phyloP scores from a whole-genome alignment of 2,329 filamentous ascomycete genomes.

The Biscogniauxia marginata region DNA sequence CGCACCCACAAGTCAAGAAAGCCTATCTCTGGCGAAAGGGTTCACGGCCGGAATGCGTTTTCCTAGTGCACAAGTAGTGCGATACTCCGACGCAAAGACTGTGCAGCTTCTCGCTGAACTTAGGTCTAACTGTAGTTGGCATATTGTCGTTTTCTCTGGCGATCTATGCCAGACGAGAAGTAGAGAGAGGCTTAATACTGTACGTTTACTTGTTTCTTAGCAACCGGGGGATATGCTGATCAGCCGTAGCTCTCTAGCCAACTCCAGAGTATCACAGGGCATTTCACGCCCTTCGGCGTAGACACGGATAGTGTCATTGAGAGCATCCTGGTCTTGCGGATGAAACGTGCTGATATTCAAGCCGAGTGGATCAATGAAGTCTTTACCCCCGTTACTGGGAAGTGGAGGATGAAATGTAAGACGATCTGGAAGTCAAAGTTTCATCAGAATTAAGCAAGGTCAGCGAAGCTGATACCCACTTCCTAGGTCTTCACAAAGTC shows the following conservation, averaged over 20 bases:
- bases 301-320: conserved; percentile 58
- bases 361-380: conserved; percentile 52
- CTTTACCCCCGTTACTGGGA: conserved; percentile 56
- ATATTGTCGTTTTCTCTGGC: conserved; percentile 55
- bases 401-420: conserved; percentile 53
- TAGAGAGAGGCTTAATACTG: conserved; percentile 28
- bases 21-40: conserved; percentile 38
- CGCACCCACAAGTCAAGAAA: conserved; percentile 29
- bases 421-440: too few relatives aligned
- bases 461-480: not conserved
- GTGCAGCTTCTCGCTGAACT: conserved; percentile 53
- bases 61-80: conserved; percentile 56
- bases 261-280: conserved; percentile 28
- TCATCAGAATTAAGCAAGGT: not conserved
- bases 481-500: conserved; percentile 40
- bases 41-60: conserved; percentile 55
- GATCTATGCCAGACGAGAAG: conserved; percentile 39
- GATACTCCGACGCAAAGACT: conserved; percentile 58
- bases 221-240: not conserved
- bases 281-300: conserved; percentile 40
- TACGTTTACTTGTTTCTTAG: conserved; percentile 11
- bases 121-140: conserved; percentile 43
- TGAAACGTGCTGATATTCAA: conserved; percentile 46
- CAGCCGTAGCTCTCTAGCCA: conserved; percentile 20
- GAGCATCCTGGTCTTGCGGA: conserved; percentile 51